Base-by-base conservation (phyloP, 768 basidiomycete genomes). In the Coprinellus micaceus region DNA sequence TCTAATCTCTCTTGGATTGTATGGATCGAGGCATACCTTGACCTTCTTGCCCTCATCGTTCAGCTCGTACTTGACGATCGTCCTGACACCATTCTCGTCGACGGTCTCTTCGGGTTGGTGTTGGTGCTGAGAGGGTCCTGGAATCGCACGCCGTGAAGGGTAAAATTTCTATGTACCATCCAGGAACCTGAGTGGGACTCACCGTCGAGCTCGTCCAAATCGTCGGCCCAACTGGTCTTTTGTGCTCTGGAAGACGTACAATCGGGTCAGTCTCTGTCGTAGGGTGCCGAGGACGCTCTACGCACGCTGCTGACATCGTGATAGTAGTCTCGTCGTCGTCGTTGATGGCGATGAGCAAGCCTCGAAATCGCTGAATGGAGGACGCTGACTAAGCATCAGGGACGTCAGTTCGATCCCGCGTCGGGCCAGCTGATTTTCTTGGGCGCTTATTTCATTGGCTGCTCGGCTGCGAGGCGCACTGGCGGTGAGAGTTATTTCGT, bases 11-110 rank as follows among this genome's bases (percentile, higher is more conserved):
- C n/a, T 39, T 17, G 25, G 28, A 45, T 47, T 10, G n/a, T 47
- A 37, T 13, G 46, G 13, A 28, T 21, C 53, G 12, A 44, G 7
- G 39, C 77, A 39, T 61, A 91, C 94, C 78, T 98, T 99, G 69
- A 98, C 84, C 69, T 90, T 94, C 74, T 94, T 93, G 6, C 94
- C 96, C 26, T 95, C 88, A 30, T 98, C 96, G 63, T 98, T 94
- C 52, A 89, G 70, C 25, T 78, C 77, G 70, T 89, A 94, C 66
- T 93, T 92, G 45, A 91, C 77, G 0, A 84, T 88, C n/a, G 88
- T 88, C 19, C 90, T 82, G 62, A 98, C 80, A 1, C 96, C 96
- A 62, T 94, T 89, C 58, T 90, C 88, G 62, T 94, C 90, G 43
- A 88, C 77, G 56, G 78, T 88, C 64, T 93, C 89, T 63, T 88